These are phyloP conservation scores for Emmonsiellopsis sp. DNA, from an alignment of 2,329 filamentous ascomycete genomes.

Conservation along the genomic window DNA sequence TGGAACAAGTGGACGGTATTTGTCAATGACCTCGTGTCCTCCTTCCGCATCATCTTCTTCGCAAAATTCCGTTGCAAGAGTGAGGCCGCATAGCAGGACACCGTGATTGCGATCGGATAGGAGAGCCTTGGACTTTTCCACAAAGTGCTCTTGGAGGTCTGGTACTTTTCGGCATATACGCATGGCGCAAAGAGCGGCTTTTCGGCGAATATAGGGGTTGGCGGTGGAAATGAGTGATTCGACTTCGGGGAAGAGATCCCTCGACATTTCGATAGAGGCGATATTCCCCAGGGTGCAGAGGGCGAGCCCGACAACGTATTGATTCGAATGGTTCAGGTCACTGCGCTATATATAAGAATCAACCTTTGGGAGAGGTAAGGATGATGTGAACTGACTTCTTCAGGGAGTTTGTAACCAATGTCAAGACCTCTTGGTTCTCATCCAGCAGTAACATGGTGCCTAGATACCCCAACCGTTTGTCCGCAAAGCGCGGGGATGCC, in stretches of 20 bases:
- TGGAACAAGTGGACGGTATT: constrained; percentile 79
- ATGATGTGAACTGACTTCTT: constrained; percentile 66
- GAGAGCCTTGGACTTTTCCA: constrained; percentile 84
- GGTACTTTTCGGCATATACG: constrained; percentile 96
- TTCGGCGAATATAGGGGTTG: constrained; percentile 96
- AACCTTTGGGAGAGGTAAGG: not conserved
- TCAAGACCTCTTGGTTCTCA: constrained; percentile 97
- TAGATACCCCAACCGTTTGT: constrained; percentile 91
- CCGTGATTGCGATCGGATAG: constrained; percentile 92
- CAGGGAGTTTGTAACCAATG: constrained; percentile 91
- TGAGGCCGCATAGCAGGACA: constrained; percentile 84
- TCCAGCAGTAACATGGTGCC: constrained; percentile 93
- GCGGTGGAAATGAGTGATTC: constrained; percentile 84
- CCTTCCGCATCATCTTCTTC: constrained; percentile 90
- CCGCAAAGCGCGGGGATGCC: constrained; percentile 91
- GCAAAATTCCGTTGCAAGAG: constrained; percentile 82
- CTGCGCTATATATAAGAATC: constrained; percentile 37
- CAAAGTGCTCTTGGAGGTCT: constrained; percentile 91
- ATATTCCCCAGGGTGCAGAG: constrained; percentile 97
- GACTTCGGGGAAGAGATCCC: constrained; percentile 93
- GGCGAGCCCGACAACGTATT: constrained; percentile 94
- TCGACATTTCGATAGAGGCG: constrained; percentile 94
- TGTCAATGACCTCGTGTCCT: constrained; percentile 82
- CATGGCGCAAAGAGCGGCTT: constrained; percentile 98
- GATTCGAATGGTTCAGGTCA: constrained; percentile 93